Evolutionary conservation across 768 basidiomycete species (phyloP), one percentile per base, ranked within the genome.

Genomic region (Trametes punicea): DNA sequence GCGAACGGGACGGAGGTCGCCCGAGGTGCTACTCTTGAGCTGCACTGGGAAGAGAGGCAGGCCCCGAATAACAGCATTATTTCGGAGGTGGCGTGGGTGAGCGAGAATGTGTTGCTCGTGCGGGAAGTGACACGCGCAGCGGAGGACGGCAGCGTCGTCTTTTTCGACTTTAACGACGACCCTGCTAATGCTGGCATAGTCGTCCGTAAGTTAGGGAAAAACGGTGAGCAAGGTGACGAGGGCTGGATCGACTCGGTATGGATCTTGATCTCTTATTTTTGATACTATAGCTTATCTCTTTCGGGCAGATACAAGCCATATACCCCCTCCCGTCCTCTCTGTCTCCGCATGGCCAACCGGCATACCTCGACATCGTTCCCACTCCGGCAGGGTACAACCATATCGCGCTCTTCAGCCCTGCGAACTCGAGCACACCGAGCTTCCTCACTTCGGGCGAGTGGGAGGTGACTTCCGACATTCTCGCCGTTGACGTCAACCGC

Each of bases 211-310:
- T 76, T 96, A 9, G 96, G 94, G 4, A 80, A 82, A 66, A 67
- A 85, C 31, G 96, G 92, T 6, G 95, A 94, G 64, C 80, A 96
- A 65, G 88, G 85, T 0, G 96, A 97, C 65, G 83, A 84, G 33
- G 97, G 97, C 1, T 99, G 97, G 97, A 93, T 98, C 59, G 91
- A 98, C 47, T 74, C 82, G 57, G 93, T 92, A 60, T 57, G 87
- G 75, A 27, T 50, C 6, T 15, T 16, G 16, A 25, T 25, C 56
- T 45, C 51, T 40, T n/a, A 30, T 38, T 26, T n/a, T 30, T 1
- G 11, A 8, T 23, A 7, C 11, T 16, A 2, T 18, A 4, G 15
- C 8, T 2, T 20, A 30, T 23, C 7, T n/a, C 13, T 9, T 13
- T 3, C 30, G 20, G 31, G 49, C 62, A 90, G 88, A 75, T 70